Base-by-base conservation (phyloP, 257 asterid species). In the Agastache rugosa region DNA sequence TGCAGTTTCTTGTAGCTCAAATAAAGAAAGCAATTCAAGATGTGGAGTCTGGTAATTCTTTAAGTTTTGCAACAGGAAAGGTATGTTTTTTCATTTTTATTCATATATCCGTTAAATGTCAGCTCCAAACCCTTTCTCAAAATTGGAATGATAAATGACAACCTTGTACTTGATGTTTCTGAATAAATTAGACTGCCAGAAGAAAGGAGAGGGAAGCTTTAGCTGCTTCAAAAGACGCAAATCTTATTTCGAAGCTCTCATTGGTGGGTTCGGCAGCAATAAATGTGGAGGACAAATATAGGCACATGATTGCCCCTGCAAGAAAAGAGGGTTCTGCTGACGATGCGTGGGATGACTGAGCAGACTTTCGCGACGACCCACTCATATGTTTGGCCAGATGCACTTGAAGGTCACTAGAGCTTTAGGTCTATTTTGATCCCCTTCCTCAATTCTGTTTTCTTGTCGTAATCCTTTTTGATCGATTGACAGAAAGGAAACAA, bases 21-120 rank as follows among this genome's bases (percentile, higher is more conserved):
- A 93, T 93, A 82, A 80, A 76, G 83, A 93, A 85, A 84, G 98
- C 98, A 67, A 87, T 90, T 75, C 91, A 86, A 78, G 97, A 93
- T 78, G 93, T 86, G 10, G 94, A 83, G 75, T 93, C 91, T 41
- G 97, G 98, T 69, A 87, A 86, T 75, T 66, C 81, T 10, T 85
- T 90, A 66, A 74, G 86, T 34, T 89, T 87, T 61, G 97, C 94
- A 2, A 89, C 89, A 20, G 98, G 98, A 54, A 93, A 93, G 98
- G 98, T 89, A 89, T 6, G 54, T 55, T 12, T 16, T 67, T 53
- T 48, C 67, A 58, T 16, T 68, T 22, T 77, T 56, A 50, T 79
- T 55, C 12, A 56, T 45, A 4, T 54, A 35, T 23, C 54, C 31
- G 9, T 29, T 8, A 15, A 15, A 51, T 25, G 19, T 41, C 50